Conservation (phyloP, 2,329 filamentous ascomycete species). For the Cladosporium colombiae region DNA sequence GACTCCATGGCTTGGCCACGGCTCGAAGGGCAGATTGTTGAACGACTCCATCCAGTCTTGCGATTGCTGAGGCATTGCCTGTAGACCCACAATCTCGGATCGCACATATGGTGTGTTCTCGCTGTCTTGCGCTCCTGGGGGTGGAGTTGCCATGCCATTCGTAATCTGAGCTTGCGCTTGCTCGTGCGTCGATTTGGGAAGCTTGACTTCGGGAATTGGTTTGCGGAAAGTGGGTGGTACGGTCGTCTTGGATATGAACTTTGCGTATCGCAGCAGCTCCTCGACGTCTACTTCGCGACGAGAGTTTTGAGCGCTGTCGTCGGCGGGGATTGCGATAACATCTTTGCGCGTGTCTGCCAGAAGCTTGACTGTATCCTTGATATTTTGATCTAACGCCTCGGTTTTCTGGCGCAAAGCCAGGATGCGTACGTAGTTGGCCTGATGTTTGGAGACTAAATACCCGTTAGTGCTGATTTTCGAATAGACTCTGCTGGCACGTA, state of each 20-base stretch:
- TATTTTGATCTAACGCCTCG: conserved; percentile 67
- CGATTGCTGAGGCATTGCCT: conserved; percentile 31
- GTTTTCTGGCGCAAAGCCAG: conserved; percentile 67
- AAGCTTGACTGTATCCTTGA: conserved; percentile 68
- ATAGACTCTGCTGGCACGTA: conserved; percentile 38
- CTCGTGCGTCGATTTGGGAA: conserved; percentile 16
- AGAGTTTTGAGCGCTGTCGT: conserved; percentile 45
- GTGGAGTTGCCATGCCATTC: conserved; percentile 37
- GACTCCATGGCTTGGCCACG: conserved; percentile 73
- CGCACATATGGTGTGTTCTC: conserved; percentile 23
- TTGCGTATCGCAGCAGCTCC: conserved; percentile 75
- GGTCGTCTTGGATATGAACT: conserved; percentile 77
- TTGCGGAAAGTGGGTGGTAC: conserved; percentile 62
- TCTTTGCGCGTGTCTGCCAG: conserved; percentile 74
- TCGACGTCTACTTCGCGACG: conserved; percentile 61
- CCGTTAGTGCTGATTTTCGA: neutral
- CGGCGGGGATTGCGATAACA: conserved; percentile 64
- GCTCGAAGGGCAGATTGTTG: conserved; percentile 63
- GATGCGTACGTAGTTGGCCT: conserved; percentile 71
- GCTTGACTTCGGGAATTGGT: conserved; percentile 24
- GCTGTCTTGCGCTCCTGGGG: conserved; percentile 23
- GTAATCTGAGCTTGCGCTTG: conserved; percentile 28
- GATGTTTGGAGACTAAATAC: conserved; percentile 66
- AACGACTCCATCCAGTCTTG: conserved; percentile 51
- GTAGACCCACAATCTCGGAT: conserved; percentile 25